Evolutionary conservation across 1,284 basidiomycete species (phyloP).

Genomic region (Ustilago cynodontis): DNA sequence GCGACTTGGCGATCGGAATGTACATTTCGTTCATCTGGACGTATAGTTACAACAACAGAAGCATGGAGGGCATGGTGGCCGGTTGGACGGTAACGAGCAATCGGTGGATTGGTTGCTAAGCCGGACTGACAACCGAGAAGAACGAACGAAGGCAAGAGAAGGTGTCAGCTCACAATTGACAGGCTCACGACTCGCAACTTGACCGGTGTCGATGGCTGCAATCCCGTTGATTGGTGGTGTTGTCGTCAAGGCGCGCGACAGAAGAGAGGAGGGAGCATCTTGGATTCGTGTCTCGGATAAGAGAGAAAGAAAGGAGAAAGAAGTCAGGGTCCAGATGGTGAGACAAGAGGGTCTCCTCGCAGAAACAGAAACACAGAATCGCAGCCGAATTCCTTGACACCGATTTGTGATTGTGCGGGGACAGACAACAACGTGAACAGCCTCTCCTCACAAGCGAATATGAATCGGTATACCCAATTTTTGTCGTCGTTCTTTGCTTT

Average conservation of each 20-base stretch:
- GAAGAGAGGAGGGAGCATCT: too few relatives aligned
- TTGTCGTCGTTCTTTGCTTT: background rate
- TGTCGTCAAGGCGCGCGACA: background rate
- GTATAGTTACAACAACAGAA: background rate
- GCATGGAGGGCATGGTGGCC: background rate
- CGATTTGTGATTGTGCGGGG: too few relatives aligned
- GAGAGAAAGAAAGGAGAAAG: background rate
- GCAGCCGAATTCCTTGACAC: too few relatives aligned
- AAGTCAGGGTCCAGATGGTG: slow-evolving; percentile 15
- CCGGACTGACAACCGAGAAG: too few relatives aligned
- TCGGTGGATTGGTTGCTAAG: background rate
- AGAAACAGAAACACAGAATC: slow-evolving; percentile 1
- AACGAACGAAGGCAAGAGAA: too few relatives aligned
- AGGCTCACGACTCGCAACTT: background rate
- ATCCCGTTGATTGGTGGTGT: background rate
- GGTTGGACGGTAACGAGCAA: background rate
- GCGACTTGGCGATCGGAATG: slow-evolving; percentile 23
- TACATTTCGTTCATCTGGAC: slow-evolving; percentile 13
- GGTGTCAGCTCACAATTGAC: too few relatives aligned
- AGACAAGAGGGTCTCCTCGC: slow-evolving; percentile 22
- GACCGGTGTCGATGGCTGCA: slow-evolving; percentile 8
- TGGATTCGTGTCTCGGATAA: slow-evolving; percentile 7
- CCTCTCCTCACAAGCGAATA: too few relatives aligned
- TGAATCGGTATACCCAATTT: background rate
- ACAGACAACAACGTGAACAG: too few relatives aligned